These are phyloP conservation scores for Thymus mandschuricus DNA, from an alignment of 257 asterid genomes.

Conservation along the genomic window DNA sequence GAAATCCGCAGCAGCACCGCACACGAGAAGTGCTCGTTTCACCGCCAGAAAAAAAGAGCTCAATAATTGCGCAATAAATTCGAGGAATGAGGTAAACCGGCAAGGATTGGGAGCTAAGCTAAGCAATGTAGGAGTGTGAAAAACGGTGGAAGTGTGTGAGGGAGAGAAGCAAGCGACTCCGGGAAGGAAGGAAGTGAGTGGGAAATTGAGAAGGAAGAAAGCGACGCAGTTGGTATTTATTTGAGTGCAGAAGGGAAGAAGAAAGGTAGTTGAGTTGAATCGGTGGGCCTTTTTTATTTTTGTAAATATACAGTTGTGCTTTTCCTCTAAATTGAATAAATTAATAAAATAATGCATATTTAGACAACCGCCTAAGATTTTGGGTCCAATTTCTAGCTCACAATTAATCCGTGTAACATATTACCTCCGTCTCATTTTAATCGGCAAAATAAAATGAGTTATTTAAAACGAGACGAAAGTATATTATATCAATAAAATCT, in stretches of 20 bases:
- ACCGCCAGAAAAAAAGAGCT: neutral
- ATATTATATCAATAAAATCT: too few species aligned
- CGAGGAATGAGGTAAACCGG: constrained; percentile 2
- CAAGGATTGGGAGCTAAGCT: constrained; percentile 38
- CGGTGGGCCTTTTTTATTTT: constrained; percentile 25
- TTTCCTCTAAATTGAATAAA: neutral
- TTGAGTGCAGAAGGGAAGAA: constrained; percentile 25
- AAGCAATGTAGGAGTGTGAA: constrained; percentile 30
- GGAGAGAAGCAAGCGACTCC: constrained; percentile 55
- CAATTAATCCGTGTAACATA: too few species aligned
- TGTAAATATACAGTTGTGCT: neutral
- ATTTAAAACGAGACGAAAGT: too few species aligned
- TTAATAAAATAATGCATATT: neutral
- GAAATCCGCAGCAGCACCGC: constrained; percentile 27
- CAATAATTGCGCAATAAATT: constrained; percentile 28
- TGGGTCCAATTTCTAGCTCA: too few species aligned
- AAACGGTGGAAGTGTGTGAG: constrained; percentile 34
- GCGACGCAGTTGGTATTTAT: constrained; percentile 55
- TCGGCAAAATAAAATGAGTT: too few species aligned
- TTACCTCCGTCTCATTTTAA: too few species aligned
- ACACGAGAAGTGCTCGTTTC: neutral
- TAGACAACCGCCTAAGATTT: neutral
- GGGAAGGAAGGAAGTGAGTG: constrained; percentile 48
- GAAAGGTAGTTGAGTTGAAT: constrained; percentile 37
- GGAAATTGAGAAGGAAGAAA: constrained; percentile 47